Evolutionary conservation across 2,329 filamentous ascomycete genomes (phyloP).

Genomic region (Microdochium nivale): DNA sequence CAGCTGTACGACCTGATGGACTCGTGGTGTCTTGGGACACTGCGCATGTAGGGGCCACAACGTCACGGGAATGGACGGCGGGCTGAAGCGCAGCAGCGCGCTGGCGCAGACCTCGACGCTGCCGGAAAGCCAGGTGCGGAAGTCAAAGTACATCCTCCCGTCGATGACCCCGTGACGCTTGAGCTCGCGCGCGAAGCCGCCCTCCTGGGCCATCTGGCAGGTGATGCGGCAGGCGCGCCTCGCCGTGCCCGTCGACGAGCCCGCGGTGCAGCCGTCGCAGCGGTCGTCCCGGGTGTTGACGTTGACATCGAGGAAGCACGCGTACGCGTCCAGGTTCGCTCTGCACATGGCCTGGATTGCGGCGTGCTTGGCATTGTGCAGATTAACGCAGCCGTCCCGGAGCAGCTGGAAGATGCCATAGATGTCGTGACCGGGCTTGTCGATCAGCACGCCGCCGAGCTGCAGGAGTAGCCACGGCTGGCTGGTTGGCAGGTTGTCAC

Average conservation of each 20-base stretch:
- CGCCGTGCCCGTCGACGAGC: background rate
- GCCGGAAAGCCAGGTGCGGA: background rate
- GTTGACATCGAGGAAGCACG: background rate
- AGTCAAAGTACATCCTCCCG: background rate
- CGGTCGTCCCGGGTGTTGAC: background rate
- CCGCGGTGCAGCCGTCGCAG: background rate
- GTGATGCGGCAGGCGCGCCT: background rate
- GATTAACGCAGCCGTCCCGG: background rate
- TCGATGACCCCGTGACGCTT: background rate
- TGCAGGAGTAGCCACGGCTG: background rate
- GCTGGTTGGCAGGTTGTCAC: background rate
- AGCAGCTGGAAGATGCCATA: background rate
- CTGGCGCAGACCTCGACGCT: background rate
- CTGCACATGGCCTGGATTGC: background rate
- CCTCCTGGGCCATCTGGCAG: background rate
- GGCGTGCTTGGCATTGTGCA: background rate
- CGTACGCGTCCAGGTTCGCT: background rate
- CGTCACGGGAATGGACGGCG: no score
- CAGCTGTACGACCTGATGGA: background rate
- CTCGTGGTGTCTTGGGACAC: background rate
- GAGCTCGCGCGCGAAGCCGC: background rate
- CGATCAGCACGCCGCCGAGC: background rate
- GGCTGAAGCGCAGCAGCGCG: background rate
- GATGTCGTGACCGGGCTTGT: background rate
- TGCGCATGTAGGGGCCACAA: background rate